Evolutionary conservation across 2,329 filamentous ascomycete species (phyloP).

Genomic region (Sporothrix mexicana): DNA sequence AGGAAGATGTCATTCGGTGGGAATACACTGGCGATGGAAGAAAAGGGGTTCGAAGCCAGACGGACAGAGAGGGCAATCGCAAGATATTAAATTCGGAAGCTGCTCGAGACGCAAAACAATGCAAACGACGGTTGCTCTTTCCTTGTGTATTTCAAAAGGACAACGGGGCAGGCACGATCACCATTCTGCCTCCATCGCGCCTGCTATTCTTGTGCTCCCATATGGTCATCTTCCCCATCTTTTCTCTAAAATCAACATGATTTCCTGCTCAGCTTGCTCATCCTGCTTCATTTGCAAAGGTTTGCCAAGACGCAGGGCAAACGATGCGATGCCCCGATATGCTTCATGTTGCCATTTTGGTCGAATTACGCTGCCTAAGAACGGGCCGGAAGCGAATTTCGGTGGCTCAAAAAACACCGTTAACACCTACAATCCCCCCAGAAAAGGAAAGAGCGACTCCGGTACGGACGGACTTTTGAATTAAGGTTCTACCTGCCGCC

Average conservation of each 20-base stretch:
- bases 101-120: background rate
- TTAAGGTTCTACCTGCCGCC: constrained; percentile 3
- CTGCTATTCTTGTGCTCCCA: background rate
- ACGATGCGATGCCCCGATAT: background rate
- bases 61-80: background rate
- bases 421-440: background rate
- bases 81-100: background rate
- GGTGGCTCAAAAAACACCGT: background rate
- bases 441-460: constrained; percentile 4
- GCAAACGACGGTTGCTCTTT: background rate
- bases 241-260: background rate
- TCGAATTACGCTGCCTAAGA: background rate
- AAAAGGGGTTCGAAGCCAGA: background rate
- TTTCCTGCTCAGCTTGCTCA: background rate
- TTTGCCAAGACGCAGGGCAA: constrained; percentile 6
- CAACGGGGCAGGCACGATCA: background rate
- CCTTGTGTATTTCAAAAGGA: background rate
- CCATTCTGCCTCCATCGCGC: background rate
- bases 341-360: background rate
- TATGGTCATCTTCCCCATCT: background rate
- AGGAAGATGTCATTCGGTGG: background rate
- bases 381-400: constrained; percentile 4
- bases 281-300: background rate
- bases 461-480: constrained; percentile 18
- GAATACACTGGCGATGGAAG: background rate